These are phyloP conservation scores for Hyaloscypha bicolor DNA, from an alignment of 495 filamentous ascomycete species.

Conservation along the genomic window DNA sequence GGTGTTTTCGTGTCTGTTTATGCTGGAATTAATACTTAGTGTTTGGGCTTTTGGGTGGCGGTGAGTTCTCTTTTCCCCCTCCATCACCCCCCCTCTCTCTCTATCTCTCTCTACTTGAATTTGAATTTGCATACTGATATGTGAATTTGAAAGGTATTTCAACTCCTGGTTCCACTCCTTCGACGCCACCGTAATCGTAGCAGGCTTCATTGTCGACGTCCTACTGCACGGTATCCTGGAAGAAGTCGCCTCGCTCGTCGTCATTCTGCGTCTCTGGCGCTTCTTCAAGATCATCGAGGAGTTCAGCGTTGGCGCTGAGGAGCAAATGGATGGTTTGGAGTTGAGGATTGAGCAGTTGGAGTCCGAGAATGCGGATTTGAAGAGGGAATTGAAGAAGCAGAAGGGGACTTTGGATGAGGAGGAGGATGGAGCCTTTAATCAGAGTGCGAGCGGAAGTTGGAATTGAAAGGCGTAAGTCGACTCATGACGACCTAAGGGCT, in stretches of 20 bases:
- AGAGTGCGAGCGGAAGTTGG: slow-evolving; percentile 5
- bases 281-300: slow-evolving; percentile 71
- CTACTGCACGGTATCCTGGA: slow-evolving; percentile 56
- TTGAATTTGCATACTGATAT: too few relatives aligned
- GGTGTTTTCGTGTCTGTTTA: slow-evolving; percentile 61
- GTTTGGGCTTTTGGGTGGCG: slow-evolving; percentile 57
- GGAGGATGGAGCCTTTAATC: slow-evolving; percentile 11
- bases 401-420: slow-evolving; percentile 31
- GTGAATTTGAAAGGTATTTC: slow-evolving; percentile 53
- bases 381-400: slow-evolving; percentile 36
- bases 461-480: slow-evolving; percentile 1
- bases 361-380: slow-evolving; percentile 48
- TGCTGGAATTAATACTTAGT: slow-evolving; percentile 58
- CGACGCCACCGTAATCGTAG: slow-evolving; percentile 63
- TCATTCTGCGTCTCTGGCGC: slow-evolving; percentile 67
- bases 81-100: too few relatives aligned
- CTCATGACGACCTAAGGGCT: background rate
- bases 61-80: slow-evolving; percentile 39
- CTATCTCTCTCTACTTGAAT: too few relatives aligned
- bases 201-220: slow-evolving; percentile 61
- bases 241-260: slow-evolving; percentile 63
- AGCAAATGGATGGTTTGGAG: slow-evolving; percentile 52
- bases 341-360: slow-evolving; percentile 46
- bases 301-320: slow-evolving; percentile 57
- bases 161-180: slow-evolving; percentile 62